A percentile compares a stretch with the other conserved stretches of the same genome.
Evolutionary conservation across 176 grass and related monocot genomes (phyloP).

Genomic region (Oryza punctata): DNA sequence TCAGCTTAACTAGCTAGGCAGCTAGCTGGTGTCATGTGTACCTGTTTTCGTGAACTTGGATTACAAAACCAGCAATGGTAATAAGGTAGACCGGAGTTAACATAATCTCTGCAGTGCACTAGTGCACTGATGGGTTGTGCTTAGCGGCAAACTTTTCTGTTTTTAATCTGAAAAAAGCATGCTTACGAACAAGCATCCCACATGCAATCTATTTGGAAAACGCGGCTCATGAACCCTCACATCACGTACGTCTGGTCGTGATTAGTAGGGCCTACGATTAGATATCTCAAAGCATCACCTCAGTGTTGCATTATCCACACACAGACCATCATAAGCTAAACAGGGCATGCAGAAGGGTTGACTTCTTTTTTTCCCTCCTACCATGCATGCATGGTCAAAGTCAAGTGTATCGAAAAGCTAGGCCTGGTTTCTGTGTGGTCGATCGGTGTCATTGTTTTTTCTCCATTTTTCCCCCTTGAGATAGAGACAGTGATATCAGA

Average conservation of each 20-base stretch:
- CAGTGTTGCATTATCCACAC: background rate
- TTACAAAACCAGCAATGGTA: background rate
- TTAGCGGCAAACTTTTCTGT: background rate
- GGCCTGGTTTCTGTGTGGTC: background rate
- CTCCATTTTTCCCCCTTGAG: too few relatives aligned
- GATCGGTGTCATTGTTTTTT: background rate
- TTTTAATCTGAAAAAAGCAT: background rate
- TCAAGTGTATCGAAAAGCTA: background rate
- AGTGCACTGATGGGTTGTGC: background rate
- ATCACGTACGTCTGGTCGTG: slow-evolving; percentile 11
- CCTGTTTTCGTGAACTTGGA: background rate
- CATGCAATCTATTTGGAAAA: slow-evolving; percentile 39
- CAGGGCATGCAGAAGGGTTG: background rate
- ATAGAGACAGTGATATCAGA: background rate
- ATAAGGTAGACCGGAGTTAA: background rate
- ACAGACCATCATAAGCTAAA: slow-evolving; percentile 11
- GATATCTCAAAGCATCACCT: slow-evolving; percentile 39
- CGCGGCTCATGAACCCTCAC: slow-evolving; percentile 7
- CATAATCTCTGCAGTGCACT: background rate
- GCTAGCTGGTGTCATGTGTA: too few relatives aligned
- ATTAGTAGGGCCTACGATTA: slow-evolving; percentile 37
- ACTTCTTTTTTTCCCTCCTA: background rate
- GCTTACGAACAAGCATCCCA: background rate
- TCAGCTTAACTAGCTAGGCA: background rate
- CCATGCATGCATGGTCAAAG: background rate